Evolutionary conservation across 352 stramenopile species (phyloP).

Genomic region (Saprolegnia parasitica): DNA sequence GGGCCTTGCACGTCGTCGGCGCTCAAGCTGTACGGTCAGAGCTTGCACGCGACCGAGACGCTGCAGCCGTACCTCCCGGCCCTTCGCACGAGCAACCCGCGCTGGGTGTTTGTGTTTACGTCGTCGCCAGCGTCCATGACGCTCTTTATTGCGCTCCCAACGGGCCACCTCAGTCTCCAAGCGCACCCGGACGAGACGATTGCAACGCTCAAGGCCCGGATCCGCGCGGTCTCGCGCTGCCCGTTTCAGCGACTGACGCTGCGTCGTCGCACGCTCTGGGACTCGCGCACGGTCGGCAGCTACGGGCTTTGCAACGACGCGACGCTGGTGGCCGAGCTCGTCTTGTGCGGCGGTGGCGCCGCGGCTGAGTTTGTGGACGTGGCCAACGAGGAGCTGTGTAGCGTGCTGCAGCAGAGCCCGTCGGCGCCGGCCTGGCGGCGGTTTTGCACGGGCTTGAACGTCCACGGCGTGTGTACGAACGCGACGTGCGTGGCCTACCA

Average conservation of each 20-base stretch:
- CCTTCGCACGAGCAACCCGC: constrained; percentile 11
- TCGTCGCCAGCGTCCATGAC: not conserved
- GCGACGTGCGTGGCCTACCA: not conserved
- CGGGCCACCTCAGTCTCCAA: not conserved
- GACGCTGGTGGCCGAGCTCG: not conserved
- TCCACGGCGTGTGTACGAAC: constrained; percentile 20
- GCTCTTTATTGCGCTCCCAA: not conserved
- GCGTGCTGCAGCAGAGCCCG: not conserved
- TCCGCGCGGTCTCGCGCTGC: not conserved
- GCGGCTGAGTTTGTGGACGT: constrained; percentile 9
- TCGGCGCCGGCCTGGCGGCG: constrained; percentile 13
- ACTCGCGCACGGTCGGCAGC: not conserved
- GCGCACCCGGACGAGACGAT: constrained; percentile 2
- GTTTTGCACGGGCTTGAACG: constrained; percentile 11
- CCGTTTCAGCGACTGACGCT: not conserved
- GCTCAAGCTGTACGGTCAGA: constrained; percentile 18
- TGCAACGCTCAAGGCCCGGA: not conserved
- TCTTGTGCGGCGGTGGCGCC: not conserved
- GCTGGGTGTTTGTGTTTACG: not conserved
- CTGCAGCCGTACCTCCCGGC: constrained; percentile 3
- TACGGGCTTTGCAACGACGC: not conserved
- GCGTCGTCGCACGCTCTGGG: not conserved
- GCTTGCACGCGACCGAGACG: not conserved
- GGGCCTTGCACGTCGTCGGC: not conserved
- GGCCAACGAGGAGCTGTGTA: not conserved